These are phyloP conservation scores for Saccharomycopsis fodiens DNA, from an alignment of 805 yeast species.

Conservation along the genomic window DNA sequence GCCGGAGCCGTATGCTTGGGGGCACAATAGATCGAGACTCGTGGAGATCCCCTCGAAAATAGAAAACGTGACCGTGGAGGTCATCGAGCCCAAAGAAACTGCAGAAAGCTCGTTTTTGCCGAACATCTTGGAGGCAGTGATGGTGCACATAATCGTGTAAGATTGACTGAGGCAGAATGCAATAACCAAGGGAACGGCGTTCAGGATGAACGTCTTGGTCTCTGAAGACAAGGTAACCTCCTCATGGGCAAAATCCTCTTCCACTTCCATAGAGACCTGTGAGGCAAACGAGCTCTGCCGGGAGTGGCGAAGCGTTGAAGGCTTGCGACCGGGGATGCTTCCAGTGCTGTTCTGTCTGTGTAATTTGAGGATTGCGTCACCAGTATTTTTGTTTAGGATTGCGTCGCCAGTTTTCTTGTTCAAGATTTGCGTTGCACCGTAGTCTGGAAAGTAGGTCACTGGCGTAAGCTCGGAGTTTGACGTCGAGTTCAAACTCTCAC, in stretches of 20 bases:
- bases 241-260: conserved; percentile 27
- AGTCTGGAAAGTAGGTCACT: background rate
- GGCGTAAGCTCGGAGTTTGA: background rate
- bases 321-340: conserved; percentile 3
- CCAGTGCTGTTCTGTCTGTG: conserved; percentile 13
- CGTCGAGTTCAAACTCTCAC: background rate
- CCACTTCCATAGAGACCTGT: conserved; percentile 17
- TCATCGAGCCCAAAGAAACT: conserved; percentile 76
- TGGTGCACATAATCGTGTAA: conserved; percentile 70
- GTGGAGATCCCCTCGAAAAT: conserved; percentile 79
- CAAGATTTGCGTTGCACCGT: background rate
- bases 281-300: background rate
- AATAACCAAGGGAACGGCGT: conserved; percentile 41
- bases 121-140: conserved; percentile 68
- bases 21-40: conserved; percentile 73
- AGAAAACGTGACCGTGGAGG: conserved; percentile 73
- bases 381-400: conserved; percentile 1
- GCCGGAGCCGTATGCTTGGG: conserved; percentile 82
- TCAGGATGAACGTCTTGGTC: conserved; percentile 29
- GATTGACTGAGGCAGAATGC: conserved; percentile 62
- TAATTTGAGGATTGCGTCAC: background rate
- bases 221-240: conserved; percentile 32
- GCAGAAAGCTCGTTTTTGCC: conserved; percentile 80
- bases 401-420: background rate
- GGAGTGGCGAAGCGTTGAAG: background rate